Evolutionary conservation across 129 eudicot species (phyloP).

Genomic region (Erigeron canadensis): DNA sequence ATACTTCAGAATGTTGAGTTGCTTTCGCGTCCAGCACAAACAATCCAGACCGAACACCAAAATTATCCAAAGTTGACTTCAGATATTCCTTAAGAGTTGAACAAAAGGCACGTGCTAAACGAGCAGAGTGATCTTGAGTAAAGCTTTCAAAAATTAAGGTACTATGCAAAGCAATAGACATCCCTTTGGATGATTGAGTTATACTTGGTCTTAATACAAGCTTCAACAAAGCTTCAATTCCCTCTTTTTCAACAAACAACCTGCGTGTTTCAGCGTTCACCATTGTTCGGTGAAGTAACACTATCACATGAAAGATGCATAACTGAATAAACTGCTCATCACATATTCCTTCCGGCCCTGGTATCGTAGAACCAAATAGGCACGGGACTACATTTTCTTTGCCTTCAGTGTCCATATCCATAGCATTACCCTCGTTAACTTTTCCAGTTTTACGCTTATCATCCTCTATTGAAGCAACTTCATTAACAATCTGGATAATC

Average conservation of each 20-base stretch:
- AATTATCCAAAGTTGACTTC: constrained; percentile 62
- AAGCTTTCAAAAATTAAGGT: constrained; percentile 91
- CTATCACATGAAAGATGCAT: constrained; percentile 86
- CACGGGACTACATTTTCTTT: constrained; percentile 54
- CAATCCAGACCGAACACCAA: constrained; percentile 53
- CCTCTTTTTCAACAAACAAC: constrained; percentile 85
- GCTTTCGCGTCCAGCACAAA: constrained; percentile 71
- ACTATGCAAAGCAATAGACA: constrained; percentile 95
- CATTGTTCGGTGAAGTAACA: constrained; percentile 92
- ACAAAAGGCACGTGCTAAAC: constrained; percentile 89
- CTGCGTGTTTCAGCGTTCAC: constrained; percentile 95
- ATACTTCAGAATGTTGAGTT: constrained; percentile 59
- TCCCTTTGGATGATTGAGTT: constrained; percentile 89
- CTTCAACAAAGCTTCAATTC: constrained; percentile 81
- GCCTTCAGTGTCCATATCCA: constrained; percentile 80
- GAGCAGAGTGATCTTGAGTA: constrained; percentile 89
- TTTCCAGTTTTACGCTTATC: constrained; percentile 40
- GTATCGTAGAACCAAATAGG: constrained; percentile 45
- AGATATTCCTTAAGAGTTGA: constrained; percentile 73
- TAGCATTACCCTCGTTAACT: constrained; percentile 44
- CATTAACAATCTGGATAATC: constrained; percentile 70
- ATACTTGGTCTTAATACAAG: constrained; percentile 81
- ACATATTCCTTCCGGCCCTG: constrained; percentile 46
- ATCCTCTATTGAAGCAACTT: constrained; percentile 59
- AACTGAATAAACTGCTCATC: constrained; percentile 82